phyloP scores from a whole-genome alignment of 148 eudicot species.

The Chenopodium album region DNA sequence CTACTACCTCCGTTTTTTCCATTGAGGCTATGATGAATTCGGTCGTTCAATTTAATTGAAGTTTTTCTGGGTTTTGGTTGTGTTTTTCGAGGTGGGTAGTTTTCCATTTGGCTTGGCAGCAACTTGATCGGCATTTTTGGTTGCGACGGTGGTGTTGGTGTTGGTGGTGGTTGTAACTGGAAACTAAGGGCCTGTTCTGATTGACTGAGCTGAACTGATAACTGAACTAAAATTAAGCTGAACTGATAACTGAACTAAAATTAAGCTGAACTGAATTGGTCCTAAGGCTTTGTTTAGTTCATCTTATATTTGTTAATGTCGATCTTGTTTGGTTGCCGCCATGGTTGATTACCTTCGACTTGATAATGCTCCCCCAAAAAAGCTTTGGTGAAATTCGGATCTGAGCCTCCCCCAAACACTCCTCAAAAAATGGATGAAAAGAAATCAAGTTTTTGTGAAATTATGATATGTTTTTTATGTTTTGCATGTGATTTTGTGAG shows the following conservation, averaged over 20 bases:
- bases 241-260: too few relatives aligned
- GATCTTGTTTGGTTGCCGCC: constrained; percentile 22
- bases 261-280: too few relatives aligned
- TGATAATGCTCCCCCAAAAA: not conserved
- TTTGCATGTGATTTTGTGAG: not conserved
- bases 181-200: not conserved
- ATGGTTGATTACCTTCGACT: not conserved
- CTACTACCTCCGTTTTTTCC: not conserved
- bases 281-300: not conserved
- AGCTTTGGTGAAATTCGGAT: constrained; percentile 16
- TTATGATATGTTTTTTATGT: not conserved
- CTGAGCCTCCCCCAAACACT: constrained; percentile 19
- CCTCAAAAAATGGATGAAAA: too few relatives aligned
- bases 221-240: too few relatives aligned
- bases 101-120: constrained; percentile 24
- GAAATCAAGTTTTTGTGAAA: too few relatives aligned
- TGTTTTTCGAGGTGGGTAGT: not conserved
- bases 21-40: constrained; percentile 18
- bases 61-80: not conserved
- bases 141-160: not conserved
- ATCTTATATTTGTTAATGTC: not conserved
- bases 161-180: not conserved
- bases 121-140: constrained; percentile 1
- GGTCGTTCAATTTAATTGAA: not conserved
- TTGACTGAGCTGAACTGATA: too few relatives aligned